Percentiles rank a stretch among this genome's conserved stretches.
Conservation (phyloP, 108 stramenopile genomes). For the Thalassiosira profunda region DNA sequence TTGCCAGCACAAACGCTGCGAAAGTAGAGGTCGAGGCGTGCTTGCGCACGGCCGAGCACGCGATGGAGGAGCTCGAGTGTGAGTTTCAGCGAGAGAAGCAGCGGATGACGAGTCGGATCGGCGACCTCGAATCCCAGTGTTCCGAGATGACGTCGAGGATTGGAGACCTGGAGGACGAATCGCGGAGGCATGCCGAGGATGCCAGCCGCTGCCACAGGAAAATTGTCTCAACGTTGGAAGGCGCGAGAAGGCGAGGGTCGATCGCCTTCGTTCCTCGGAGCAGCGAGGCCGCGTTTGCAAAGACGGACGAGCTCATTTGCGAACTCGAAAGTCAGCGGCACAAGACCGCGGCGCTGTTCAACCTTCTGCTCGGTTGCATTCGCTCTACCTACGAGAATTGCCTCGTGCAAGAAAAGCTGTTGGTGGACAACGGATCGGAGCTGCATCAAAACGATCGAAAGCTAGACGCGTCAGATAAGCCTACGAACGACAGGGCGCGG, state of each 20-base stretch:
- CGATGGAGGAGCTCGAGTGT: conserved; percentile 30
- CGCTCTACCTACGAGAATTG: conserved; percentile 43
- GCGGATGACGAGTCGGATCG: too few relatives aligned
- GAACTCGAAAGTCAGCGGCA: conserved; percentile 21
- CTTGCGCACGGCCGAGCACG: conserved; percentile 22
- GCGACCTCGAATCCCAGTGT: conserved; percentile 27
- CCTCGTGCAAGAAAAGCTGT: conserved; percentile 34
- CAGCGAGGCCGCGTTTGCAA: conserved; percentile 24
- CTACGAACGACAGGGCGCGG: conserved; percentile 35
- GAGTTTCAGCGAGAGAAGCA: too few relatives aligned
- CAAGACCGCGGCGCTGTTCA: conserved; percentile 8
- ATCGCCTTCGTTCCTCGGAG: conserved; percentile 24
- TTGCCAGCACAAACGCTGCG: conserved; percentile 16
- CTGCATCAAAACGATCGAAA: conserved; percentile 18
- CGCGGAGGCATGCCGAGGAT: conserved; percentile 11
- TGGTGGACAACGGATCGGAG: conserved; percentile 26
- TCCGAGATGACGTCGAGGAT: neutral
- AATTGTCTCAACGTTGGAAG: conserved; percentile 26
- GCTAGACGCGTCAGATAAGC: too few relatives aligned
- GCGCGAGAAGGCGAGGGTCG: conserved; percentile 28
- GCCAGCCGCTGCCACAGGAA: conserved; percentile 5
- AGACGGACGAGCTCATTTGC: conserved; percentile 31
- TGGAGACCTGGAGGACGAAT: conserved; percentile 11
- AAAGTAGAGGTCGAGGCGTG: conserved; percentile 13
- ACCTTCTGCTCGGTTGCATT: conserved; percentile 31